phyloP scores from a whole-genome alignment of 768 basidiomycete species.

The Lactarius sanguifluus region DNA sequence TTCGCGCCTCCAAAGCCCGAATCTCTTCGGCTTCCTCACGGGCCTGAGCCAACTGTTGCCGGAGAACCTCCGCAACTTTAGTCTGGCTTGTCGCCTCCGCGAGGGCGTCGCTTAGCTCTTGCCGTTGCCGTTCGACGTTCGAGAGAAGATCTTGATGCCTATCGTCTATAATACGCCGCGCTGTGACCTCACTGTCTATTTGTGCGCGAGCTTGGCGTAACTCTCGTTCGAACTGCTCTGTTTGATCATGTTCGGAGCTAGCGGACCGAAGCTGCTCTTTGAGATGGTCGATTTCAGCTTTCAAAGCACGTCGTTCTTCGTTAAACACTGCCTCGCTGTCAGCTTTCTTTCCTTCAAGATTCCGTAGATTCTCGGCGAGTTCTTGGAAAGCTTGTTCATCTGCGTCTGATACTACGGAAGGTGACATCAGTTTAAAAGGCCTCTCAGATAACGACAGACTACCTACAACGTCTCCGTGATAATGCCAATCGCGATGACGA shows the following conservation, averaged over 20 bases:
- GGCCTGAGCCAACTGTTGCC: slow-evolving; percentile 62
- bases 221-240: slow-evolving; percentile 62
- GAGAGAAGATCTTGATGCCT: slow-evolving; percentile 56
- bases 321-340: slow-evolving; percentile 58
- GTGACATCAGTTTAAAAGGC: slow-evolving; percentile 1
- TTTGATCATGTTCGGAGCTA: slow-evolving; percentile 51
- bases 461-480: slow-evolving; percentile 72
- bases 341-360: slow-evolving; percentile 53
- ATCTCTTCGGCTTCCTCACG: slow-evolving; percentile 65
- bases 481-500: slow-evolving; percentile 70
- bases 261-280: slow-evolving; percentile 45
- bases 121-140: slow-evolving; percentile 56
- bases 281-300: slow-evolving; percentile 57
- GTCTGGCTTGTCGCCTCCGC: slow-evolving; percentile 70
- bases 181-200: slow-evolving; percentile 60
- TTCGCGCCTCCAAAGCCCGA: slow-evolving; percentile 62
- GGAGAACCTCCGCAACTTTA: slow-evolving; percentile 53
- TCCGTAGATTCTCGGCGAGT: slow-evolving; percentile 64
- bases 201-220: slow-evolving; percentile 61
- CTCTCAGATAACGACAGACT: neutral
- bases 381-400: slow-evolving; percentile 76
- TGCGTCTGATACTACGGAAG: slow-evolving; percentile 59
- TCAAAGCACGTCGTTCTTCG: slow-evolving; percentile 55
- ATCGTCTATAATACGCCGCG: slow-evolving; percentile 62
- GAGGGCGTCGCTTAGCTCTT: slow-evolving; percentile 56